These are phyloP conservation scores for Nepenthes alata DNA, from an alignment of 179 eudicot species.

Conservation along the genomic window DNA sequence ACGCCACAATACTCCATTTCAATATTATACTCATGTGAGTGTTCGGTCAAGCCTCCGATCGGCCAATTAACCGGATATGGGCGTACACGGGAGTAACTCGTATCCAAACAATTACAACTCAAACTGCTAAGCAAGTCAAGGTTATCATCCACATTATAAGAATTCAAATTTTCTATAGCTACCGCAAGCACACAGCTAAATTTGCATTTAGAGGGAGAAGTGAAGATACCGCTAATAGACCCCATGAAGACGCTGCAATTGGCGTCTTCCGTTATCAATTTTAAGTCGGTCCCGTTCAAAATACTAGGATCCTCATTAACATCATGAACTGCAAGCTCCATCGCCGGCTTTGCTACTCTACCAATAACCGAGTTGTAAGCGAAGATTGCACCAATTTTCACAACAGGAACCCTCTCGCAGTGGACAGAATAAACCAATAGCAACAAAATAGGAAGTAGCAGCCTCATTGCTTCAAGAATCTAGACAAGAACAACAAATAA, in stretches of 20 bases:
- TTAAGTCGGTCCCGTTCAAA: slow-evolving; percentile 6
- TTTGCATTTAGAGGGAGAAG: neutral
- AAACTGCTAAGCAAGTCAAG: neutral
- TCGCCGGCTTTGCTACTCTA: slow-evolving; percentile 5
- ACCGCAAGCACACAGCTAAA: neutral
- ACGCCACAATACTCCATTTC: too few relatives aligned
- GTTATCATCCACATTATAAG: neutral
- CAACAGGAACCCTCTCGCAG: neutral
- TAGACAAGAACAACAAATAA: too few relatives aligned
- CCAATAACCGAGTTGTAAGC: slow-evolving; percentile 9
- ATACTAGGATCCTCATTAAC: slow-evolving; percentile 7
- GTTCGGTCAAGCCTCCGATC: too few relatives aligned
- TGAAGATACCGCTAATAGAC: slow-evolving; percentile 4
- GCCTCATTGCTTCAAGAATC: too few relatives aligned
- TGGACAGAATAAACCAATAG: neutral
- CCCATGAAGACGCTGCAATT: slow-evolving; percentile 11
- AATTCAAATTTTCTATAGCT: neutral
- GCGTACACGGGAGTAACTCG: too few relatives aligned
- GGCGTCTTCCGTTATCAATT: slow-evolving; percentile 1
- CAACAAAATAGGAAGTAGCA: too few relatives aligned
- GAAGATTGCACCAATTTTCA: slow-evolving; percentile 11
- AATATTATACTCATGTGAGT: too few relatives aligned
- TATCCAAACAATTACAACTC: too few relatives aligned
- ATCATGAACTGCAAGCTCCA: slow-evolving; percentile 9
- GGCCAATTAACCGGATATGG: too few relatives aligned